phyloP scores from a whole-genome alignment of 306 rosid species.

The Herpetospermum pedunculosum region DNA sequence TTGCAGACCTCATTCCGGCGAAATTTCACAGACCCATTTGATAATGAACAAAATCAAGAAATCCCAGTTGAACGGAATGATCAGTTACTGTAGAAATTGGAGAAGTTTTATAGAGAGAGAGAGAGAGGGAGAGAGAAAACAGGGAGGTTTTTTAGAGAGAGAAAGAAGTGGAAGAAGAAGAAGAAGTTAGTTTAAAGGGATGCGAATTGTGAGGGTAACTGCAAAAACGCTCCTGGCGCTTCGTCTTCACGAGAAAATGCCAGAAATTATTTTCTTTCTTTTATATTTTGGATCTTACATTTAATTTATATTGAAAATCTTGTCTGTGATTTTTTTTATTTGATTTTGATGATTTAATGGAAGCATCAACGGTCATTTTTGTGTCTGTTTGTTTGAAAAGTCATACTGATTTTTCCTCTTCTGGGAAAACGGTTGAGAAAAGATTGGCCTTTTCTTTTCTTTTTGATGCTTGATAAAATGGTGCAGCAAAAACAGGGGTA shows the following conservation, averaged over 20 bases:
- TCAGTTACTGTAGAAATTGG: constrained; percentile 14
- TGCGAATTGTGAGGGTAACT: constrained; percentile 24
- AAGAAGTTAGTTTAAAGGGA: constrained; percentile 17
- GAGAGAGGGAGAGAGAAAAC: constrained; percentile 25
- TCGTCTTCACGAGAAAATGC: constrained; percentile 59
- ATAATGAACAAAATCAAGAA: background rate
- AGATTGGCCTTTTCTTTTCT: too few species aligned
- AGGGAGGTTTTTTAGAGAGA: constrained; percentile 9
- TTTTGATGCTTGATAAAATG: background rate
- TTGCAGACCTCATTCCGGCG: constrained; percentile 14
- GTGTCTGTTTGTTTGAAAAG: background rate
- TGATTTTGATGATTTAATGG: background rate
- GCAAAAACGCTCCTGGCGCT: constrained; percentile 62
- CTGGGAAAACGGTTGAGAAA: background rate
- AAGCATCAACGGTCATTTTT: background rate
- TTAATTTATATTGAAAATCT: background rate
- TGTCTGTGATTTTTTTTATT: background rate
- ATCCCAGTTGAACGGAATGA: background rate
- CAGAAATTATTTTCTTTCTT: background rate
- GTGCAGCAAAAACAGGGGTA: background rate
- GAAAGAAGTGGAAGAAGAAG: constrained; percentile 17
- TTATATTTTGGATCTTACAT: background rate
- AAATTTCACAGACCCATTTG: background rate
- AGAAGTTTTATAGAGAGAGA: constrained; percentile 14
- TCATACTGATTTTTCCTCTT: background rate